A percentile compares a stretch with the other conserved stretches of the same genome.
Evolutionary conservation across 1,139 yeast species (phyloP).

Genomic region (Hemisphaericaspora xylanilytica): DNA sequence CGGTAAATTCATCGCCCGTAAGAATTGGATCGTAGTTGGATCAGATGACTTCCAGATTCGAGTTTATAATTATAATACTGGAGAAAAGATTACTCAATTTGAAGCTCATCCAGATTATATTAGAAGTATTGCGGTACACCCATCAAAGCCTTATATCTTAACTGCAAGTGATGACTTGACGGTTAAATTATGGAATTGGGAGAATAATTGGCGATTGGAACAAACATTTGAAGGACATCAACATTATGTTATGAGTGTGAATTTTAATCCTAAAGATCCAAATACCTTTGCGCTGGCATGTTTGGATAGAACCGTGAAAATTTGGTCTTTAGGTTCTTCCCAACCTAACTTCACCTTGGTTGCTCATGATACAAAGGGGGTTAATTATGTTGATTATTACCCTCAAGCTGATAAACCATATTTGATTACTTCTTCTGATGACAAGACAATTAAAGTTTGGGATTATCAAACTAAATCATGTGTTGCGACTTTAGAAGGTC

Average conservation of each 20-base stretch:
- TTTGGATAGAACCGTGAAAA: conserved; percentile 92
- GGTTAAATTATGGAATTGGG: conserved; percentile 97
- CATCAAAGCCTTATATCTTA: conserved; percentile 82
- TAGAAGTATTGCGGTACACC: conserved; percentile 90
- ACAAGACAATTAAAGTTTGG: conserved; percentile 88
- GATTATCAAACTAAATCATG: conserved; percentile 96
- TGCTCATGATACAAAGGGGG: conserved; percentile 92
- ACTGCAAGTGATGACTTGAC: conserved; percentile 93
- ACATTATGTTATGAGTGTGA: conserved; percentile 92
- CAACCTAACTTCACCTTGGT: conserved; percentile 86
- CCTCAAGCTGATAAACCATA: conserved; percentile 98
- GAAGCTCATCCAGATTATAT: conserved; percentile 98
- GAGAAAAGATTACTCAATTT: conserved; percentile 89
- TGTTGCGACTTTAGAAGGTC: conserved; percentile 93
- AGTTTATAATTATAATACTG: conserved; percentile 91
- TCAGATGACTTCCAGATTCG: conserved; percentile 93
- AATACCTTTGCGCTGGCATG: conserved; percentile 97
- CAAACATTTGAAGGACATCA: conserved; percentile 94
- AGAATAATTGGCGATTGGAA: conserved; percentile 82
- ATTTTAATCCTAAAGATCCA: conserved; percentile 96
- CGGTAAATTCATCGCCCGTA: conserved; percentile 91
- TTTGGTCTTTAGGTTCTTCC: conserved; percentile 93
- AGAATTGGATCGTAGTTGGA: conserved; percentile 96
- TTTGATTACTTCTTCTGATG: conserved; percentile 89
- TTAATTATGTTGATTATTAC: conserved; percentile 92